Percentiles rank a stretch among this genome's conserved stretches.
phyloP scores from a whole-genome alignment of 208 protist genomes.

The Acanthamoeba healyi region DNA sequence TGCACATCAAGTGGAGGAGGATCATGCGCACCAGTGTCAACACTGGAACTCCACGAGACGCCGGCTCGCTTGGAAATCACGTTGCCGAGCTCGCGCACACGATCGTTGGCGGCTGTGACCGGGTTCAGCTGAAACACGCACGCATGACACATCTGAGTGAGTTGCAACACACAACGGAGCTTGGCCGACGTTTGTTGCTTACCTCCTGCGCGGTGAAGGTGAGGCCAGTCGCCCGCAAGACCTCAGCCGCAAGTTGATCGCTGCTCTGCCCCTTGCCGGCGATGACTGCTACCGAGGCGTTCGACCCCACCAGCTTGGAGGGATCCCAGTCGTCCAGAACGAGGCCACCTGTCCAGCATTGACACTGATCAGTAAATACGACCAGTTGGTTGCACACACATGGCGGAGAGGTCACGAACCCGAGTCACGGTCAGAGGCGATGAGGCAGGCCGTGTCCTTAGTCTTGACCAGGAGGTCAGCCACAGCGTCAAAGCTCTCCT shows the following conservation, averaged over 20 bases:
- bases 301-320: background rate
- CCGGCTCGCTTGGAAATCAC: background rate
- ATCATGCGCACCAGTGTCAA: background rate
- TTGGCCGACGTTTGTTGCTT: background rate
- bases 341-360: background rate
- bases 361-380: background rate
- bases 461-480: constrained; percentile 17
- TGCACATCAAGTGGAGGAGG: background rate
- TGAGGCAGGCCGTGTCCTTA: constrained; percentile 38
- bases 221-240: background rate
- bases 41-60: background rate
- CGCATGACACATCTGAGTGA: background rate
- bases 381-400: background rate
- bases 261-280: background rate
- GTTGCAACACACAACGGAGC: background rate
- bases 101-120: background rate
- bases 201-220: background rate
- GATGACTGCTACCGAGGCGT: background rate
- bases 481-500: constrained; percentile 53
- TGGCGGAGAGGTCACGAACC: background rate
- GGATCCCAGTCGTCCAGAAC: background rate
- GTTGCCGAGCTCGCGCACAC: background rate
- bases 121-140: background rate
- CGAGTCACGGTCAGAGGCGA: constrained; percentile 28
- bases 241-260: background rate